Evolutionary conservation across 805 yeast species (phyloP).

Genomic region (Lachancea sp.): DNA sequence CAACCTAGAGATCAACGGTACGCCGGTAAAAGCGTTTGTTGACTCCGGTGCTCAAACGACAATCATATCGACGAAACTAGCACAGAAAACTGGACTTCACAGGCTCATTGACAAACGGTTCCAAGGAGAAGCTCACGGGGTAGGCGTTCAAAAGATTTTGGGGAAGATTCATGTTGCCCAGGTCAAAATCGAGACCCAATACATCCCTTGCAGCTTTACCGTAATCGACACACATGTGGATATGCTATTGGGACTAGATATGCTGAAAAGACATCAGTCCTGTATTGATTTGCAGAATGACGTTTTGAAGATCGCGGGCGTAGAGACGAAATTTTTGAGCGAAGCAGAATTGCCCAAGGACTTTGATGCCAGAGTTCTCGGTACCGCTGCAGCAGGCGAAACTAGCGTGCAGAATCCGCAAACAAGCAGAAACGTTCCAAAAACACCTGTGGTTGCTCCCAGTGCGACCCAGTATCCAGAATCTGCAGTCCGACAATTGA

Average conservation of each 20-base stretch:
- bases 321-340: conserved; percentile 62
- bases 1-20: conserved; percentile 69
- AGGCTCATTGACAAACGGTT: conserved; percentile 75
- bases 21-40: conserved; percentile 82
- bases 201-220: conserved; percentile 61
- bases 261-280: conserved; percentile 86
- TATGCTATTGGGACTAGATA: conserved; percentile 79
- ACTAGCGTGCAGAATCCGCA: not conserved
- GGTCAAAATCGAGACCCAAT: conserved; percentile 61
- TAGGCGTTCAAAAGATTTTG: conserved; percentile 69
- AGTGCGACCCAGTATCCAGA: conserved; percentile 29
- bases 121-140: conserved; percentile 82
- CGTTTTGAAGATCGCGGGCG: conserved; percentile 62
- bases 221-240: conserved; percentile 70
- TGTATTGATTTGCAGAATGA: conserved; percentile 64
- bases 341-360: conserved; percentile 62
- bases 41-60: conserved; percentile 96
- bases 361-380: conserved; percentile 12
- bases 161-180: conserved; percentile 91
- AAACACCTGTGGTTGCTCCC: no score
- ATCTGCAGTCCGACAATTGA: conserved; percentile 40
- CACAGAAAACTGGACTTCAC: conserved; percentile 62
- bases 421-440: no score
- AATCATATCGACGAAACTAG: conserved; percentile 70
- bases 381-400: conserved; percentile 11